A percentile compares a stretch with the other conserved stretches of the same genome.
Conservation (phyloP, 768 basidiomycete species). For the Suillus subalutaceus region DNA sequence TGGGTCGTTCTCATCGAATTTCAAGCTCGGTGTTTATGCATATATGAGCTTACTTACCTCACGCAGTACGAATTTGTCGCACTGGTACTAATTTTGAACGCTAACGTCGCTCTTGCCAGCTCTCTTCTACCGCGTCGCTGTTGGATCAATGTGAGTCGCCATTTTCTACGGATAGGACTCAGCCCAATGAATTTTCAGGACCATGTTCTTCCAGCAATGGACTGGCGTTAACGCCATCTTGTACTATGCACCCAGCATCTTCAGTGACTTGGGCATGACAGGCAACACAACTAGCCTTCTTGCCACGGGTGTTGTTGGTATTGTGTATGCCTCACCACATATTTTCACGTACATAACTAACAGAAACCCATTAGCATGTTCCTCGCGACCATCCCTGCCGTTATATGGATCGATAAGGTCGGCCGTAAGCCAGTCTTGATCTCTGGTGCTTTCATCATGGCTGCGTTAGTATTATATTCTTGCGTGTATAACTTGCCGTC, state of each 20-base stretch:
- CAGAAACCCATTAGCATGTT: constrained; percentile 54
- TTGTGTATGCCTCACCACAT: constrained; percentile 52
- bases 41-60: constrained; percentile 65
- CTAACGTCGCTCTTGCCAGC: constrained; percentile 34
- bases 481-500: constrained; percentile 15
- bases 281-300: constrained; percentile 62
- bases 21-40: constrained; percentile 61
- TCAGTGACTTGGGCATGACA: constrained; percentile 57
- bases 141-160: constrained; percentile 54
- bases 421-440: constrained; percentile 76
- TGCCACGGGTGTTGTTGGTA: constrained; percentile 76
- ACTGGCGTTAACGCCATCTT: constrained; percentile 77
- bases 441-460: constrained; percentile 78
- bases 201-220: constrained; percentile 87
- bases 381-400: constrained; percentile 78
- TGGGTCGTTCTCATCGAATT: constrained; percentile 54
- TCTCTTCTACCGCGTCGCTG: constrained; percentile 62
- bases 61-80: constrained; percentile 32
- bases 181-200: constrained; percentile 34
- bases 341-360: neutral
- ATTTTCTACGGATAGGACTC: neutral
- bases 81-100: neutral
- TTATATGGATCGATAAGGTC: constrained; percentile 77
- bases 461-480: constrained; percentile 41
- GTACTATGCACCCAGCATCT: constrained; percentile 78